phyloP scores from a whole-genome alignment of 768 basidiomycete species.

The Hirschioporus abietinus region DNA sequence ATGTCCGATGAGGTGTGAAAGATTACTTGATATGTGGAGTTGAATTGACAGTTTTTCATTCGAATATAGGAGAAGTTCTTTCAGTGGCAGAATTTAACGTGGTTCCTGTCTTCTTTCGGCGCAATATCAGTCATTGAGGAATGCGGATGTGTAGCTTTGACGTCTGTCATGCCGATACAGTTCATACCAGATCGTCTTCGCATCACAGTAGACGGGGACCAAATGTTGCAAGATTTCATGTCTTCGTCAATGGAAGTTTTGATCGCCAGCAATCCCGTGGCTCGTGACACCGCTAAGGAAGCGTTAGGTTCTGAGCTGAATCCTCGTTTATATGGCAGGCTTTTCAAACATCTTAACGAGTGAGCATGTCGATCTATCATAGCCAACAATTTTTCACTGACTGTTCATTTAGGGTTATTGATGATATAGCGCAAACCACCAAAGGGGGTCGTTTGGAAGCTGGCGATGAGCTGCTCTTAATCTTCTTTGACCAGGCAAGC shows the following conservation, averaged over 20 bases:
- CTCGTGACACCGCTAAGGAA: slow-evolving; percentile 77
- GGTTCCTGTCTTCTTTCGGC: slow-evolving; percentile 72
- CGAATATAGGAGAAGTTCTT: slow-evolving; percentile 55
- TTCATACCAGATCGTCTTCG: slow-evolving; percentile 70
- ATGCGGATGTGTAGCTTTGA: slow-evolving; percentile 44
- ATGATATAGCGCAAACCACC: slow-evolving; percentile 32
- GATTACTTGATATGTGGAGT: background rate
- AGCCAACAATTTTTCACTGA: background rate
- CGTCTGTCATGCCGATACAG: slow-evolving; percentile 47
- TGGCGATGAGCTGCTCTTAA: slow-evolving; percentile 12
- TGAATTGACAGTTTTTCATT: slow-evolving; percentile 5
- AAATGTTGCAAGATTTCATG: slow-evolving; percentile 62
- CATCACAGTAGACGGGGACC: slow-evolving; percentile 50
- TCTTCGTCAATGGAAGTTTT: slow-evolving; percentile 64
- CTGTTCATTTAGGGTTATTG: slow-evolving; percentile 38
- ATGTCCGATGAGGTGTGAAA: slow-evolving; percentile 32
- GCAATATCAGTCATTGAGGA: slow-evolving; percentile 56
- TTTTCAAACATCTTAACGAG: slow-evolving; percentile 73
- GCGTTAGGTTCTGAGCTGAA: slow-evolving; percentile 78
- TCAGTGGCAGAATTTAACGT: slow-evolving; percentile 82
- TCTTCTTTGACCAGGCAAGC: slow-evolving; percentile 72
- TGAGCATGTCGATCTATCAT: slow-evolving; percentile 31
- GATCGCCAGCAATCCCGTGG: slow-evolving; percentile 52
- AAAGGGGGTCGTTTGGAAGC: slow-evolving; percentile 21
- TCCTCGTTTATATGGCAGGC: slow-evolving; percentile 56